These are phyloP conservation scores for Nigrograna mackinnonii DNA, from an alignment of 2,329 filamentous ascomycete genomes.

Conservation along the genomic window DNA sequence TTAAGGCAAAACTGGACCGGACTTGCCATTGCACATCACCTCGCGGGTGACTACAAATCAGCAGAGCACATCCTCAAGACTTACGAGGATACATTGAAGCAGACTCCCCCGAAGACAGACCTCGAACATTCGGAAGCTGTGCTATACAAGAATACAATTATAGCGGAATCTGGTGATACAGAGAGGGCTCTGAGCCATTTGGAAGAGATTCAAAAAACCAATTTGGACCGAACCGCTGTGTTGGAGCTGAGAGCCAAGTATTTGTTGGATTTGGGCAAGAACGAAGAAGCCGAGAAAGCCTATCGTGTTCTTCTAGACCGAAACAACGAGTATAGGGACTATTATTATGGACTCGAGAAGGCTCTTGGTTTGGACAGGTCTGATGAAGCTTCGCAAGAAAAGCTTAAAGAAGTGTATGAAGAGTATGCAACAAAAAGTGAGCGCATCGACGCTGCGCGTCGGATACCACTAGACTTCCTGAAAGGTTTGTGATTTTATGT, in stretches of 20 bases:
- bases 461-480: slow-evolving; percentile 88
- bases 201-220: slow-evolving; percentile 74
- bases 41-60: slow-evolving; percentile 80
- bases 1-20: slow-evolving; percentile 95
- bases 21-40: slow-evolving; percentile 89
- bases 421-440: slow-evolving; percentile 81
- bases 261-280: slow-evolving; percentile 74
- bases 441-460: slow-evolving; percentile 80
- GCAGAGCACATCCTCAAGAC: slow-evolving; percentile 90
- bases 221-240: slow-evolving; percentile 80
- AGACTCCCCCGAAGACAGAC: slow-evolving; percentile 74
- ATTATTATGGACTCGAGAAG: slow-evolving; percentile 79
- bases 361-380: slow-evolving; percentile 65
- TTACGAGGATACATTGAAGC: slow-evolving; percentile 92
- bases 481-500: slow-evolving; percentile 59
- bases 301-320: slow-evolving; percentile 82
- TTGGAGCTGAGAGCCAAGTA: slow-evolving; percentile 88
- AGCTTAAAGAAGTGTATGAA: slow-evolving; percentile 76
- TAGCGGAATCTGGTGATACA: slow-evolving; percentile 84
- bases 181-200: slow-evolving; percentile 86
- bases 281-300: slow-evolving; percentile 78
- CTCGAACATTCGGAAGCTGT: slow-evolving; percentile 92
- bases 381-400: slow-evolving; percentile 68
- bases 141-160: slow-evolving; percentile 93
- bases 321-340: slow-evolving; percentile 84